These are phyloP conservation scores for Lachnellula cervina DNA, from an alignment of 2,329 filamentous ascomycete species.

Conservation along the genomic window DNA sequence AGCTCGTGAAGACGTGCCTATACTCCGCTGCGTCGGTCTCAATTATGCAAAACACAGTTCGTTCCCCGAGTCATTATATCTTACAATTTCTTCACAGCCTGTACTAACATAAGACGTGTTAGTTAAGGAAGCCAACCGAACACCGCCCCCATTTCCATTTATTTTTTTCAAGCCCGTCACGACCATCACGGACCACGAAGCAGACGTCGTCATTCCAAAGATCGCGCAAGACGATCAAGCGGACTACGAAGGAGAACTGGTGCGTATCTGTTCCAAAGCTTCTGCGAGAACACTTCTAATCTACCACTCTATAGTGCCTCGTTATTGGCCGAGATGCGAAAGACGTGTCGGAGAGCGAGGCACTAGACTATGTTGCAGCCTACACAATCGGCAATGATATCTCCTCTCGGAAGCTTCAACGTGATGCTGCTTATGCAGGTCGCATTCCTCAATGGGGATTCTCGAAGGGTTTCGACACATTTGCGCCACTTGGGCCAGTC, in stretches of 20 bases:
- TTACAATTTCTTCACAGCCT: conserved; percentile 11
- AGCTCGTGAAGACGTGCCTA: conserved; percentile 40
- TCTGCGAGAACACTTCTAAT: conserved; percentile 23
- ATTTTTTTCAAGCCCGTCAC: conserved; percentile 48
- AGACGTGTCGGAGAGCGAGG: conserved; percentile 10
- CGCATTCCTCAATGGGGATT: conserved; percentile 41
- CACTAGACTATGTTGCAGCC: conserved; percentile 12
- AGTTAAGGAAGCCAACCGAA: conserved; percentile 50
- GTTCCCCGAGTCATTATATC: conserved; percentile 8
- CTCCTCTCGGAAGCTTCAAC: conserved; percentile 48
- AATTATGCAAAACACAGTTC: conserved; percentile 55
- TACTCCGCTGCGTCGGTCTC: conserved; percentile 53
- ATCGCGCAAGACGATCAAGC: conserved; percentile 41
- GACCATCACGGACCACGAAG: conserved; percentile 34
- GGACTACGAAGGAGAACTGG: conserved; percentile 47
- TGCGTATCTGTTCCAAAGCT: conserved; percentile 24
- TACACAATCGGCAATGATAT: conserved; percentile 52
- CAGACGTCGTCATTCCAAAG: conserved; percentile 41
- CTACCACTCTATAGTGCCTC: conserved; percentile 35
- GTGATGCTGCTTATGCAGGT: conserved; percentile 42
- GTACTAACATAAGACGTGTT: conserved; percentile 25
- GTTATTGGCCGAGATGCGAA: conserved; percentile 45
- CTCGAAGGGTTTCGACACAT: conserved; percentile 42
- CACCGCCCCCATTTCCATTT: conserved; percentile 45
- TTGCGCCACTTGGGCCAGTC: conserved; percentile 39